Base-by-base conservation (phyloP, 2,329 filamentous ascomycete genomes). In the Colletotrichum navitas region DNA sequence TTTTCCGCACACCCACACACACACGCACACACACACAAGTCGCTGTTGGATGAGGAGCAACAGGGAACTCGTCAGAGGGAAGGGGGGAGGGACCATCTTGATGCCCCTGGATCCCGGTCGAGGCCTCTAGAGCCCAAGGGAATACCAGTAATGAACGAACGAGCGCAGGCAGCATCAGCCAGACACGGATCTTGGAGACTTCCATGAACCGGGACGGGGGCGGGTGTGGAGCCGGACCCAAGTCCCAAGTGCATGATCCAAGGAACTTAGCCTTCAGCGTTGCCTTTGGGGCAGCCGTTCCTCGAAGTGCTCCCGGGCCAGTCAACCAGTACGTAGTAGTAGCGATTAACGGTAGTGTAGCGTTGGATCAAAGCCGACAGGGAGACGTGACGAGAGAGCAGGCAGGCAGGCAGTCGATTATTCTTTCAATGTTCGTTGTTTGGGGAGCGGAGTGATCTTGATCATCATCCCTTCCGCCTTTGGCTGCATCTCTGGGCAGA, bases 221-320 rank as follows among this genome's bases (percentile, higher is more conserved):
- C 65, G 60, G 47, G 54, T 63, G 69, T 72, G 68, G 68, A 68
- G 65, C 66, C 52, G 65, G 51, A 45, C 43, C 64, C 52, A 68
- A 63, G 51, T 52, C 43, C 64, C 52, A 68, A 63, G 61, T 71
- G 69, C 65, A 69, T 72, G 69, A 68, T 59, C 65, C 66, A 69
- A 69, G 65, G 52, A 63, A 71, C 60, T 71, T 66, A 64, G 68
- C 66, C 68, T 69, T 69, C 69, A 60, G 69, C 64, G 68, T 71
- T 71, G 63, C 65, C 65, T 68, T 52, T 63, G 52, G 65, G 64
- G 68, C 58, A 52, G 65, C 68, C 68, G 68, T 68, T 71, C 61
- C 59, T 63, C 39, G 24, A 67, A 32, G 61, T 66, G 26, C 55
- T 68, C 43, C 29, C 51, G 45, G 24, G 45, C 60, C 60, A 62